phyloP scores from a whole-genome alignment of 139 green algal species.

The Chara braunii region DNA sequence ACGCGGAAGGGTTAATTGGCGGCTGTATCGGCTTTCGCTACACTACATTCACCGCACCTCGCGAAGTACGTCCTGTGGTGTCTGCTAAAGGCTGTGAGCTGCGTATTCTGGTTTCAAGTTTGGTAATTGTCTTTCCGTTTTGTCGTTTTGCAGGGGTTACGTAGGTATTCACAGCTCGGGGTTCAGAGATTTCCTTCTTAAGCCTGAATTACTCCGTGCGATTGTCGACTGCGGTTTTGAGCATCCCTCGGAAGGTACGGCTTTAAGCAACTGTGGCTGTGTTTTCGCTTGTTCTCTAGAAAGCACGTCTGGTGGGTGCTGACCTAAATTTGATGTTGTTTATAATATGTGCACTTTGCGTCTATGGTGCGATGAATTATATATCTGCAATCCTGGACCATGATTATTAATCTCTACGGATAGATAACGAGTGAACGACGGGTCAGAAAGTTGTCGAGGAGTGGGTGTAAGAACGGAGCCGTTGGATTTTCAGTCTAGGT shows the following conservation, averaged over 20 bases:
- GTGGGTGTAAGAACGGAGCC: no score
- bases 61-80: no score
- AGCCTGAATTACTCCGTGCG: conserved; percentile 84
- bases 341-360: no score
- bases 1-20: not conserved
- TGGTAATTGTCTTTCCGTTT: conserved; percentile 3
- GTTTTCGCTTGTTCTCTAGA: not conserved
- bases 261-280: not conserved
- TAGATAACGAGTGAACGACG: no score
- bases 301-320: not conserved
- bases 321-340: not conserved
- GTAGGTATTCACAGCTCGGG: conserved; percentile 92
- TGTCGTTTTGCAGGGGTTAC: conserved; percentile 69
- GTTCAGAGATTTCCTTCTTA: conserved; percentile 97
- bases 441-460: no score
- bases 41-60: no score
- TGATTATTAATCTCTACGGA: no score
- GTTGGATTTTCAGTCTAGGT: no score
- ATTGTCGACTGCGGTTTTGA: conserved; percentile 98
- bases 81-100: conserved; percentile 6
- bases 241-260: conserved; percentile 93
- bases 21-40: conserved; percentile 6
- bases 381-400: no score
- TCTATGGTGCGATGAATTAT: no score
- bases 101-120: conserved; percentile 49